phyloP scores from a whole-genome alignment of 768 basidiomycete genomes.

The Pulveroboletus frians region DNA sequence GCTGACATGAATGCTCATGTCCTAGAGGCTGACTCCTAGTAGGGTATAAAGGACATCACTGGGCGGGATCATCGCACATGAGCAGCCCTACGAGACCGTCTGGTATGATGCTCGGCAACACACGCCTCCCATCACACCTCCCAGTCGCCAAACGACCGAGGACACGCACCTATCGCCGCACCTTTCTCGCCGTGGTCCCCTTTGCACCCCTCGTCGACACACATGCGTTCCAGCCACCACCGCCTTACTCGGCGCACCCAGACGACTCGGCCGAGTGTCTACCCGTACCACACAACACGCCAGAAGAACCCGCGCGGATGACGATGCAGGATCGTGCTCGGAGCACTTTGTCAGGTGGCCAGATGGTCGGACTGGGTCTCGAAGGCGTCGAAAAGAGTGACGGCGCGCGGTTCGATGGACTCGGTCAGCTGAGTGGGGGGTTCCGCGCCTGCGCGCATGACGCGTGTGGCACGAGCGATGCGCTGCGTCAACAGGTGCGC shows the following conservation, averaged over 20 bases:
- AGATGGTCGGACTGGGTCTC: constrained; percentile 23
- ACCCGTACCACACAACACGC: constrained; percentile 28
- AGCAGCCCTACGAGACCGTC: constrained; percentile 8
- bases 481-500: constrained; percentile 16
- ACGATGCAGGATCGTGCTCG: background rate
- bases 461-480: constrained; percentile 3
- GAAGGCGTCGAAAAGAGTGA: constrained; percentile 23
- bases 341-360: background rate
- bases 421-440: constrained; percentile 27
- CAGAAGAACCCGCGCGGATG: background rate
- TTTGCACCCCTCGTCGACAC: constrained; percentile 27
- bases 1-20: no score
- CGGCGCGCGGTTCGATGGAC: constrained; percentile 25
- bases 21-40: no score
- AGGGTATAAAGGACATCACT: no score
- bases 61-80: no score
- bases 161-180: constrained; percentile 5
- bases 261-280: constrained; percentile 10
- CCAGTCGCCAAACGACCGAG: constrained; percentile 16
- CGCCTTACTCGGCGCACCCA: constrained; percentile 14
- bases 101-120: constrained; percentile 14
- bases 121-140: constrained; percentile 20
- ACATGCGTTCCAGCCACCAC: constrained; percentile 25
- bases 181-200: constrained; percentile 16
- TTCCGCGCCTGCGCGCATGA: constrained; percentile 7